Percentiles rank a stretch among this genome's conserved stretches.
Evolutionary conservation across 2,329 filamentous ascomycete species (phyloP).

Genomic region (Pleochaeta shiraiana): DNA sequence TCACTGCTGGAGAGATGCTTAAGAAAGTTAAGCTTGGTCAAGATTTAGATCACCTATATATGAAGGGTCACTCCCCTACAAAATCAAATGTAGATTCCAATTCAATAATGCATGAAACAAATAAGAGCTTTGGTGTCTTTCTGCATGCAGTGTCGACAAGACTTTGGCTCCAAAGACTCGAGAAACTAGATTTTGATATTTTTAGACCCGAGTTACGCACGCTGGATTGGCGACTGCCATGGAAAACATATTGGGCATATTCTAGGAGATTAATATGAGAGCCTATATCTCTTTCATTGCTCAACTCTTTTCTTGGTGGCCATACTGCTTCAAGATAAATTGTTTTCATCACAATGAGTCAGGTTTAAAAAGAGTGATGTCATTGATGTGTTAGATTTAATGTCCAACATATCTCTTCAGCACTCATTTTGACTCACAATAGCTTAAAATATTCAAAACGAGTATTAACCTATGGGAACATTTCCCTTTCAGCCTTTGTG

Average conservation of each 20-base stretch:
- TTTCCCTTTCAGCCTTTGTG: no score
- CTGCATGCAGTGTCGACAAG: slow-evolving; percentile 59
- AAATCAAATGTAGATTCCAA: slow-evolving; percentile 19
- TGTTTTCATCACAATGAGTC: no score
- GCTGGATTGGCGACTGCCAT: slow-evolving; percentile 69
- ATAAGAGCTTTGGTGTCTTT: slow-evolving; percentile 55
- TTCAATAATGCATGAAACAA: slow-evolving; percentile 28
- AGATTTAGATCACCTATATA: slow-evolving; percentile 58
- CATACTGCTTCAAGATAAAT: no score
- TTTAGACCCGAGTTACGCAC: slow-evolving; percentile 39
- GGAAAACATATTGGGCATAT: slow-evolving; percentile 44
- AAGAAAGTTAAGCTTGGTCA: slow-evolving; percentile 53
- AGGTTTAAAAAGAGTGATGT: no score
- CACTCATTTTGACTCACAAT: no score
- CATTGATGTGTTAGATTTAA: no score
- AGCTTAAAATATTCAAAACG: no score
- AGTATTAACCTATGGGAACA: no score
- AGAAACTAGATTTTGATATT: slow-evolving; percentile 71
- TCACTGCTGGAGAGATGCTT: slow-evolving; percentile 84
- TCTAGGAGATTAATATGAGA: slow-evolving; percentile 28
- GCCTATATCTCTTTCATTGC: no score
- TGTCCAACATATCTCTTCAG: no score
- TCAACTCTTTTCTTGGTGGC: no score
- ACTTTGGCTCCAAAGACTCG: slow-evolving; percentile 56
- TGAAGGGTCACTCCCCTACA: slow-evolving; percentile 40